Evolutionary conservation across 2,329 filamentous ascomycete genomes (phyloP).

Genomic region (Aspergillus luchuensis): DNA sequence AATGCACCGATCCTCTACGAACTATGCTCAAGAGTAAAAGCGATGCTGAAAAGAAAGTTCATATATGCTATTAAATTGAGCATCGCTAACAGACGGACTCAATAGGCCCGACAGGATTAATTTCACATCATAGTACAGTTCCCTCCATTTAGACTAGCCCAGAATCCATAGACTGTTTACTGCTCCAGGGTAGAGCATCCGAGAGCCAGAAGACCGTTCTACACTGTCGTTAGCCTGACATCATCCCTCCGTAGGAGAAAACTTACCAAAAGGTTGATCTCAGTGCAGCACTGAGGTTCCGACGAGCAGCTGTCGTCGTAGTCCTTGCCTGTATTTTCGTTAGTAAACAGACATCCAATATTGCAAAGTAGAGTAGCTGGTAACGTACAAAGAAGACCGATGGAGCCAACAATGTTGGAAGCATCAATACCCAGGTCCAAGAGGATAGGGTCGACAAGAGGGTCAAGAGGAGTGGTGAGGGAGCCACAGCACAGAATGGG

Average conservation of each 20-base stretch:
- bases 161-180: background rate
- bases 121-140: background rate
- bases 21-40: no score
- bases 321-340: slow-evolving; percentile 24
- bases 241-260: background rate
- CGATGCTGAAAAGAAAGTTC: no score
- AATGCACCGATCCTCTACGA: no score
- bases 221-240: slow-evolving; percentile 6
- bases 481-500: slow-evolving; percentile 32
- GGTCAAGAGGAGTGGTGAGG: slow-evolving; percentile 33
- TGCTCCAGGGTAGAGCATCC: slow-evolving; percentile 21
- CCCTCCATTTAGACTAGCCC: background rate
- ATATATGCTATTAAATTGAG: background rate
- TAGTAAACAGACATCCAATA: background rate
- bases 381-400: slow-evolving; percentile 32
- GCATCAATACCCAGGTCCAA: slow-evolving; percentile 25
- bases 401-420: slow-evolving; percentile 28
- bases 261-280: slow-evolving; percentile 33
- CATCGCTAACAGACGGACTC: background rate
- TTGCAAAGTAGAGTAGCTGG: no score
- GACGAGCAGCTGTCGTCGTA: slow-evolving; percentile 25
- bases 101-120: background rate
- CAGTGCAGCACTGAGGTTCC: slow-evolving; percentile 34
- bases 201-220: slow-evolving; percentile 30
- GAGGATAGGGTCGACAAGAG: slow-evolving; percentile 30